A percentile compares a stretch with the other conserved stretches of the same genome.
These are phyloP conservation scores for Rasamsonia emersonii DNA, from an alignment of 2,329 filamentous ascomycete species.

Conservation along the genomic window DNA sequence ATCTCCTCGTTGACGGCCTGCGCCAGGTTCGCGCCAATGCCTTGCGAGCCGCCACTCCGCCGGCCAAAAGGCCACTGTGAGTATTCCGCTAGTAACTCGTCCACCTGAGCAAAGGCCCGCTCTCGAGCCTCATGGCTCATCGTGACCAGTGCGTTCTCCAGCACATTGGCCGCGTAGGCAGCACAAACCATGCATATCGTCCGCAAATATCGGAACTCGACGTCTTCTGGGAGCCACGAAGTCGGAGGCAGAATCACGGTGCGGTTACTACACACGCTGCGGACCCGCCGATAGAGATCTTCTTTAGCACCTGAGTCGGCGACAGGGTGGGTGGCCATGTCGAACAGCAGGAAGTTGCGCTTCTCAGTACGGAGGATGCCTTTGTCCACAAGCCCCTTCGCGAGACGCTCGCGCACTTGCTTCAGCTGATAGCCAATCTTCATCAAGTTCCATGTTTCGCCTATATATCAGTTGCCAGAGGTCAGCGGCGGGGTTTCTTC, in stretches of 20 bases:
- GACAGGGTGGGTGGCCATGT: slow-evolving; percentile 98
- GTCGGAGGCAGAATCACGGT: slow-evolving; percentile 82
- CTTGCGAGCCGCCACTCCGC: slow-evolving; percentile 64
- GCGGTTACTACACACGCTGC: slow-evolving; percentile 84
- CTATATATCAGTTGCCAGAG: slow-evolving; percentile 41
- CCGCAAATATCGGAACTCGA: slow-evolving; percentile 87
- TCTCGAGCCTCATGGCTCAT: slow-evolving; percentile 91
- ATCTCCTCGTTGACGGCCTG: slow-evolving; percentile 83
- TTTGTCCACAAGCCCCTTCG: slow-evolving; percentile 97
- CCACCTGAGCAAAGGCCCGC: slow-evolving; percentile 90
- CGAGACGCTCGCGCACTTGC: slow-evolving; percentile 93
- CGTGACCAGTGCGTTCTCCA: slow-evolving; percentile 93
- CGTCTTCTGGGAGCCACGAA: slow-evolving; percentile 85
- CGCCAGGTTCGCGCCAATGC: slow-evolving; percentile 85
- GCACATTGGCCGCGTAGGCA: slow-evolving; percentile 92
- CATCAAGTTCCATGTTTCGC: slow-evolving; percentile 99
- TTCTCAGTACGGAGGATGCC: slow-evolving; percentile 97
- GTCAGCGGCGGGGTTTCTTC: slow-evolving; percentile 2
- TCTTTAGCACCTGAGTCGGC: slow-evolving; percentile 96
- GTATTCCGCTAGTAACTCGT: slow-evolving; percentile 91
- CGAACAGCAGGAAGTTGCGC: slow-evolving; percentile 98
- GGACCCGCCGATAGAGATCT: slow-evolving; percentile 86
- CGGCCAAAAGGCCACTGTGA: slow-evolving; percentile 95
- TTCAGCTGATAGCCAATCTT: slow-evolving; percentile 99
- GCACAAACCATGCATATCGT: slow-evolving; percentile 96